Evolutionary conservation across 2,329 filamentous ascomycete species (phyloP).

Genomic region (Ustulina deusta): DNA sequence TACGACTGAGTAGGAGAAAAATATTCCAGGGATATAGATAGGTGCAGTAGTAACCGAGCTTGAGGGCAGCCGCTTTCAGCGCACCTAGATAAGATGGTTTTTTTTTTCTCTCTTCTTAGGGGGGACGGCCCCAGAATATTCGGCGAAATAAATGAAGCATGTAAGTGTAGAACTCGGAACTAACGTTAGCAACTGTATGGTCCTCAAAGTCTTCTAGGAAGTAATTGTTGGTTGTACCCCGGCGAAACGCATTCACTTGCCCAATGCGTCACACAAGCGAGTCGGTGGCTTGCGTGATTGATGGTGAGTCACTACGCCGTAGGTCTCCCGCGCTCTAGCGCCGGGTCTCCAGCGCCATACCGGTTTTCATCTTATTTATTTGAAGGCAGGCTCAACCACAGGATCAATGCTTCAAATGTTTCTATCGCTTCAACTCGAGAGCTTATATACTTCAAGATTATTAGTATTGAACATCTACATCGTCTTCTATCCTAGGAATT

Average conservation of each 20-base stretch:
- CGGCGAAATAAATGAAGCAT: too few relatives aligned
- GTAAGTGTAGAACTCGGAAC: too few relatives aligned
- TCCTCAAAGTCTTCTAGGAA: not conserved
- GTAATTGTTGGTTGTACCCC: not conserved
- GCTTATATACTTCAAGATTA: not conserved
- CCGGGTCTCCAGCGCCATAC: too few relatives aligned
- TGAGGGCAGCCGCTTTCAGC: too few relatives aligned
- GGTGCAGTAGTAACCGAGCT: too few relatives aligned
- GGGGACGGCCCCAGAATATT: too few relatives aligned
- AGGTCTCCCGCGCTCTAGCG: slow-evolving; percentile 14
- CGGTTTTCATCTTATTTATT: not conserved
- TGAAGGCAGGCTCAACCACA: not conserved
- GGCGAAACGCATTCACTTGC: not conserved
- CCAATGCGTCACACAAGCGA: not conserved
- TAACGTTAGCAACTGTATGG: too few relatives aligned
- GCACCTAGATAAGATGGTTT: too few relatives aligned
- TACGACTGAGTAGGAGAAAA: too few relatives aligned
- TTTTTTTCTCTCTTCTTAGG: too few relatives aligned
- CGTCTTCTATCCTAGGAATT: not conserved
- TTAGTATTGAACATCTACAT: not conserved
- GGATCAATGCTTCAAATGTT: not conserved
- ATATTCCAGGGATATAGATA: too few relatives aligned
- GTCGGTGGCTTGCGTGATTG: not conserved
- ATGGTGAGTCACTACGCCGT: slow-evolving; percentile 20
- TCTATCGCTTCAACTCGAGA: not conserved